Evolutionary conservation across 2,329 filamentous ascomycete genomes (phyloP).

Genomic region (Madurella mycetomatis): DNA sequence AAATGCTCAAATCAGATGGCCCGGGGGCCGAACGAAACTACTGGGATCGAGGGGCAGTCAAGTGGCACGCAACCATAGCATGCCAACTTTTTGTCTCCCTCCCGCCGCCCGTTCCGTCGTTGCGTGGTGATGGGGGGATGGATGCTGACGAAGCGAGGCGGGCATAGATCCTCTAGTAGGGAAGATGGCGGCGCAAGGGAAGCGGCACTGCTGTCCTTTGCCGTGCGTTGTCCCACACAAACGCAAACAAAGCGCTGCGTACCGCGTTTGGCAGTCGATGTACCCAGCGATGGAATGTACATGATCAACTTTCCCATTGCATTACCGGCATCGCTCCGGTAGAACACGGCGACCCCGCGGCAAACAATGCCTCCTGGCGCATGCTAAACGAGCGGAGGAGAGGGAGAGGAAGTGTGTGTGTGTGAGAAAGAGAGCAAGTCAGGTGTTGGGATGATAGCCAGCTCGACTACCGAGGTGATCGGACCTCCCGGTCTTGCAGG

Average conservation of each 20-base stretch:
- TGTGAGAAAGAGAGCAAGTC: background rate
- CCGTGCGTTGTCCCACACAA: background rate
- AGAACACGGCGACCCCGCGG: background rate
- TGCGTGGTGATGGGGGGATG: background rate
- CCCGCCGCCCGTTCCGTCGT: too few species aligned
- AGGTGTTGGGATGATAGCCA: background rate
- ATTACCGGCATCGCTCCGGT: background rate
- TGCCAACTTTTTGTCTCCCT: background rate
- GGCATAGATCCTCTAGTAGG: background rate
- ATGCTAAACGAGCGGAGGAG: too few species aligned
- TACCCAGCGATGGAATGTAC: background rate
- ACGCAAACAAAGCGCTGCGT: background rate
- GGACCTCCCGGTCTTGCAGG: constrained; percentile 1
- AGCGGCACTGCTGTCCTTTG: background rate
- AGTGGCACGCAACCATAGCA: background rate
- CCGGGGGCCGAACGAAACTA: background rate
- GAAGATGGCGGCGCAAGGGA: background rate
- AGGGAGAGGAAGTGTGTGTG: too few species aligned
- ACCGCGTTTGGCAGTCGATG: background rate
- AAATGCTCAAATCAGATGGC: background rate
- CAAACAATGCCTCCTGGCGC: background rate
- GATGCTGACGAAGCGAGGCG: too few species aligned
- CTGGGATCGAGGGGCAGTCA: background rate
- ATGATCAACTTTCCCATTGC: background rate
- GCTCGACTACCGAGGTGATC: background rate